Evolutionary conservation across 129 eudicot genomes (phyloP).

Genomic region (Saussurea involucrata): DNA sequence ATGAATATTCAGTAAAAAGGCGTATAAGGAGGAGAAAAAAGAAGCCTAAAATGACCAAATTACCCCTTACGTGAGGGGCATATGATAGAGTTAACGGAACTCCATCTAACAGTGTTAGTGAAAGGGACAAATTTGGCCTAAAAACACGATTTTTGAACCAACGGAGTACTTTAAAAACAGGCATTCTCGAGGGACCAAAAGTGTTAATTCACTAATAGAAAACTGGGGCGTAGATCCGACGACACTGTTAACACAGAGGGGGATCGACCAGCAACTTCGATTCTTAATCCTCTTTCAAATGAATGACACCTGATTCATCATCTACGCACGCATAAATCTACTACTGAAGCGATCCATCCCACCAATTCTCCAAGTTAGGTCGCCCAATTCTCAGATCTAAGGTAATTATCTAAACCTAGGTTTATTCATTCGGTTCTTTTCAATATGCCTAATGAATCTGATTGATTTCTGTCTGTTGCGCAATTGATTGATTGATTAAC

Average conservation of each 20-base stretch:
- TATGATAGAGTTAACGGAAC: too few species aligned
- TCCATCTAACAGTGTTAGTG: too few species aligned
- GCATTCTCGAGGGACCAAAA: too few species aligned
- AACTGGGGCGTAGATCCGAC: constrained; percentile 1
- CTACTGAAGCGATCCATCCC: neutral
- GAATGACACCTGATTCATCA: constrained; percentile 14
- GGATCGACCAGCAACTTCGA: neutral
- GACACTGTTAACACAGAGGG: neutral
- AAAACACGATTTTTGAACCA: too few species aligned
- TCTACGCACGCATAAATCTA: neutral
- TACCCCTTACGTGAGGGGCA: too few species aligned
- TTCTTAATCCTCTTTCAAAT: neutral
- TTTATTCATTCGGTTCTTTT: neutral
- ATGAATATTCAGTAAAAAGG: neutral
- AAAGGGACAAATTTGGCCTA: too few species aligned
- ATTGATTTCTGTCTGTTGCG: neutral
- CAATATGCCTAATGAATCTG: neutral
- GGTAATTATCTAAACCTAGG: constrained; percentile 18
- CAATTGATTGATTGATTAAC: constrained; percentile 5
- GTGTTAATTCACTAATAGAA: too few species aligned
- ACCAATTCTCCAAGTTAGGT: neutral
- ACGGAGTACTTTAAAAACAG: too few species aligned
- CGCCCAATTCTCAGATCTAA: constrained; percentile 19
- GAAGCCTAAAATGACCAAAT: too few species aligned
- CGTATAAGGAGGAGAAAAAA: too few species aligned